Conservation (phyloP, 768 basidiomycete genomes). For the Lentinula sp. region DNA sequence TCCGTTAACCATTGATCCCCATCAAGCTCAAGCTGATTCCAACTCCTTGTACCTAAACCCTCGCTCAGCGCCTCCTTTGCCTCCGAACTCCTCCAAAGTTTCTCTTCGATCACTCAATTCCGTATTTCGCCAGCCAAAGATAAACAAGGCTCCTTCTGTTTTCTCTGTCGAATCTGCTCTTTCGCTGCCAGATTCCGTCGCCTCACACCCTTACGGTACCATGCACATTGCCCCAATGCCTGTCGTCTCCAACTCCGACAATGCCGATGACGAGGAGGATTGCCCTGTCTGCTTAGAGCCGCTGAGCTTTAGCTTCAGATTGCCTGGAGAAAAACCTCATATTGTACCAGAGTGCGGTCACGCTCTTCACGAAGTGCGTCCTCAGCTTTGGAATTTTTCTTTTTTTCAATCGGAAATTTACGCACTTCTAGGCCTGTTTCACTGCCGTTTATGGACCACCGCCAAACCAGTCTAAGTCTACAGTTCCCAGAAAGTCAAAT, state of each 20-base stretch:
- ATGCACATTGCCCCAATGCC: constrained; percentile 66
- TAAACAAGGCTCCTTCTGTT: constrained; percentile 45
- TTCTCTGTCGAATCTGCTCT: constrained; percentile 38
- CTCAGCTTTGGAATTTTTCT: constrained; percentile 3
- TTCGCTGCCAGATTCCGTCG: constrained; percentile 27
- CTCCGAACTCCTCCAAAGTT: constrained; percentile 27
- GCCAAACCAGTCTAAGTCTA: constrained; percentile 46
- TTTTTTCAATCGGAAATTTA: constrained; percentile 6
- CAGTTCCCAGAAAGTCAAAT: constrained; percentile 64
- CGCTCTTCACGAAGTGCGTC: constrained; percentile 83
- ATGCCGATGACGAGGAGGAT: constrained; percentile 74
- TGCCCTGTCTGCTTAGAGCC: constrained; percentile 98
- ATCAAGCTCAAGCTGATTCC: constrained; percentile 14
- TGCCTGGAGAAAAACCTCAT: constrained; percentile 96
- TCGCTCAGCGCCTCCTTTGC: constrained; percentile 13
- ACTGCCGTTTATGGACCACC: constrained; percentile 93
- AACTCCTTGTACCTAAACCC: constrained; percentile 16
- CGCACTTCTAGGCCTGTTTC: constrained; percentile 77
- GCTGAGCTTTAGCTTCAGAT: constrained; percentile 84
- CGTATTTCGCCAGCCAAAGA: constrained; percentile 44
- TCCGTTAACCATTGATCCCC: not conserved
- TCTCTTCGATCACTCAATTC: constrained; percentile 37
- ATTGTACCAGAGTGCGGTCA: constrained; percentile 98
- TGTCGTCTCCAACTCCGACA: constrained; percentile 61
- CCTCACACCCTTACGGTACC: constrained; percentile 48